Evolutionary conservation across 768 basidiomycete genomes (phyloP), one percentile per base, ranked within the genome.

Genomic region (Phlebiopsis flavidoalba): DNA sequence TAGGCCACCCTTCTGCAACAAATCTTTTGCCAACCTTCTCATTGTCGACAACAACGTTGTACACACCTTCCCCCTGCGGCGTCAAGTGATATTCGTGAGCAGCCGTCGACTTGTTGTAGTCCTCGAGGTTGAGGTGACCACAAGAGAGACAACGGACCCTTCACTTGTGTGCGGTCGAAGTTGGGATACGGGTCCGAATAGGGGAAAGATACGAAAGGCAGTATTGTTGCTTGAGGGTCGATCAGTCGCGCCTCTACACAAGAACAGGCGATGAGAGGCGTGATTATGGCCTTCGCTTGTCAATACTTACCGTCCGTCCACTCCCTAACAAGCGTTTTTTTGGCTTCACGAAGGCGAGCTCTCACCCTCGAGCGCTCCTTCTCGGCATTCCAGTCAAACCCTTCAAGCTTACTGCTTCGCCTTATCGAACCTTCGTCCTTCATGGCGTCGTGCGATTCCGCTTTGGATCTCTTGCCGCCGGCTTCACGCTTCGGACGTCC

Each of bases 71-170:
- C 26, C 6, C 26, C 26, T 2, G 26, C 64, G 89, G 90, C 0
- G 84, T 87, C 0, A 95, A 95, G 0, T 95, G 95, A 17, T 91
- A 86, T 63, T 98, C 88, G 73, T 99, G 97, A 4, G 98, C 80
- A 2, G 97, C 97, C 0, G 92, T 94, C 1, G 94, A 84, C 60
- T 90, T 89, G 68, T 87, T 76, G 69, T 85, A 86, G 71, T 96
- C 84, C 47, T 81, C 77, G 15, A 81, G 75, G 37, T 85, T 80
- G 0, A 99, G 82, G 0, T 83, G 79, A 65, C n/a, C n/a, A 98
- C 85, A n/a, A 98, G 80, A n/a, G 85, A 85, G 0, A 91, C 96
- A 15, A 97, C 91, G 93, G 82, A 31, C 97, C 97, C 70, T 94
- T 95, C 68, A 98, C 97, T 66, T 88, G 88, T 21, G 76, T 75